Base-by-base conservation (phyloP, 768 basidiomycete species). In the Cubamyces sp. region DNA sequence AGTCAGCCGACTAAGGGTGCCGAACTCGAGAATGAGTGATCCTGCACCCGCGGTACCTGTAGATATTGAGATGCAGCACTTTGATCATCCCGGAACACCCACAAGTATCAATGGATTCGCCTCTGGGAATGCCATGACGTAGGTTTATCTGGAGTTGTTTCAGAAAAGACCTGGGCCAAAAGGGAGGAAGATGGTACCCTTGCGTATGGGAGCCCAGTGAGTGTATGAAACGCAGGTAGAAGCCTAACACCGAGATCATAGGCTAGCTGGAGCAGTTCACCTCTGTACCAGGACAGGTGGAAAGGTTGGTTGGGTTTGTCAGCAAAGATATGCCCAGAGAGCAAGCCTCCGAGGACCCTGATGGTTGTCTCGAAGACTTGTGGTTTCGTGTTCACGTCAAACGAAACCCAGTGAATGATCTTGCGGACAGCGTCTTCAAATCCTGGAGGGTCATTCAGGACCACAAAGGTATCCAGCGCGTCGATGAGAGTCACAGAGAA, bases 341-440 rank as follows among this genome's bases (percentile, higher is more conserved):
- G 73, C 40, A 99, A 82, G 4, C 94, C 94, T 3, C 97, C 97
- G 9, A 99, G 78, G 6, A 95, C 93, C 26, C 96, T 87, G 57
- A 98, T 98, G 0, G 93, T 98, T 11, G 92, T 92, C 78, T 99
- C 96, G 70, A 99, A 99, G 4, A 98, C 90, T 81, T 99, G 96
- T n/a, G 97, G 94, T 74, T 87, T 93, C 43, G 93, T 94, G 74
- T 98, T 88, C 60, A 94, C 90, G 71, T 98, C 92, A 73, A 97
- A 98, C 0, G 88, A 88, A 41, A 97, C 91, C 82, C 84, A 87
- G 55, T 86, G 75, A 53, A 96, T 89, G 56, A 94, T 84, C 64
- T 91, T 85, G 61, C 84, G 85, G 54, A 98, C 88, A 3, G 93
- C 95, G n/a, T 78, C 78, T 68, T 92, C 90, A 69, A 97, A 98